Evolutionary conservation across 768 basidiomycete genomes (phyloP).

Genomic region (Leccinum incarnatum): DNA sequence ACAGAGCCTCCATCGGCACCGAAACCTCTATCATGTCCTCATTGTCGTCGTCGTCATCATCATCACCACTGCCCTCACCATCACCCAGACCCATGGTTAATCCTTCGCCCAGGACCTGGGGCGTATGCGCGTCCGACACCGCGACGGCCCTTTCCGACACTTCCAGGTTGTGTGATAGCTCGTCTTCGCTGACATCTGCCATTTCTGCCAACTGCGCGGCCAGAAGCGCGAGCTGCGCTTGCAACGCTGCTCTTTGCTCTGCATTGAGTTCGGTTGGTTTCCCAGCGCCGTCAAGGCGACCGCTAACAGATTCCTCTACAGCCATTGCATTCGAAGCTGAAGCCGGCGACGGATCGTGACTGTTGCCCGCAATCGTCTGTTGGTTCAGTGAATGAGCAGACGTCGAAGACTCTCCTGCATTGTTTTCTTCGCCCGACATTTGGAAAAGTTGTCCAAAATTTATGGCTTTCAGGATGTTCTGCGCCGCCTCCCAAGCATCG

Average conservation of each 20-base stretch:
- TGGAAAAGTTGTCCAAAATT: slow-evolving; percentile 60
- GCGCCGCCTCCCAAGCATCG: slow-evolving; percentile 75
- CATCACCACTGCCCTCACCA: slow-evolving; percentile 8
- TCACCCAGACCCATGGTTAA: slow-evolving; percentile 6
- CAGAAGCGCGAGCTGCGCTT: slow-evolving; percentile 69
- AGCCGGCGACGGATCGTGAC: slow-evolving; percentile 6
- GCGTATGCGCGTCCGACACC: background rate
- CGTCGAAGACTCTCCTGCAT: slow-evolving; percentile 10
- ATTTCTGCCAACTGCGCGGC: slow-evolving; percentile 73
- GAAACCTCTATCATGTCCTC: slow-evolving; percentile 32
- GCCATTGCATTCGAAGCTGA: background rate
- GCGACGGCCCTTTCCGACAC: background rate
- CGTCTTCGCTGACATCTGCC: slow-evolving; percentile 41
- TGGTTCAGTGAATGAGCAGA: slow-evolving; percentile 2
- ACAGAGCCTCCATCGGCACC: slow-evolving; percentile 19
- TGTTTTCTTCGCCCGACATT: slow-evolving; percentile 30
- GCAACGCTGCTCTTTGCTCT: slow-evolving; percentile 61
- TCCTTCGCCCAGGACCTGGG: slow-evolving; percentile 2
- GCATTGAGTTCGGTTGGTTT: slow-evolving; percentile 32
- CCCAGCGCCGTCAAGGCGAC: slow-evolving; percentile 4
- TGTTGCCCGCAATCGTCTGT: background rate
- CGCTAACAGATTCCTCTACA: slow-evolving; percentile 5
- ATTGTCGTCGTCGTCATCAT: slow-evolving; percentile 14
- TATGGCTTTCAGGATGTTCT: slow-evolving; percentile 74
- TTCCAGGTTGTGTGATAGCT: slow-evolving; percentile 28